Percentiles rank a stretch among this genome's conserved stretches.
These are phyloP conservation scores for Peronospora belbahrii DNA, from an alignment of 352 stramenopile genomes.

Conservation along the genomic window DNA sequence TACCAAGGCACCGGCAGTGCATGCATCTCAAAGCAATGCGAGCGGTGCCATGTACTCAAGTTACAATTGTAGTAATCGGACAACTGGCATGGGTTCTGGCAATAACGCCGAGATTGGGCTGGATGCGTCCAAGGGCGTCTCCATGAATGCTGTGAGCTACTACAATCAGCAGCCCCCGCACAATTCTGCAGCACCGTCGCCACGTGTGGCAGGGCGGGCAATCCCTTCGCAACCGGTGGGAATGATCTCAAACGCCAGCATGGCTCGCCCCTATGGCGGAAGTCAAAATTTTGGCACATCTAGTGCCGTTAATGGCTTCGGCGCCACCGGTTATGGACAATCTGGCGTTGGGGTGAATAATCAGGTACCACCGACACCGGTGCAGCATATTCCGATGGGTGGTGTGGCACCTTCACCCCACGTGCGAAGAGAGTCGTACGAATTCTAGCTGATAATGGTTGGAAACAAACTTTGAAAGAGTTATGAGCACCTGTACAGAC, in stretches of 20 bases:
- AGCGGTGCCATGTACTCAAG: slow-evolving; percentile 25
- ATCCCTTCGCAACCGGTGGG: slow-evolving; percentile 37
- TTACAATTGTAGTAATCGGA: slow-evolving; percentile 19
- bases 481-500: slow-evolving; percentile 15
- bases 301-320: slow-evolving; percentile 3
- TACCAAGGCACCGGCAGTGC: slow-evolving; percentile 24
- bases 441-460: slow-evolving; percentile 25
- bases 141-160: slow-evolving; percentile 38
- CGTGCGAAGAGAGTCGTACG: slow-evolving; percentile 29
- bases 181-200: slow-evolving; percentile 32
- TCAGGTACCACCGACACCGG: slow-evolving; percentile 17
- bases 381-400: slow-evolving; percentile 15
- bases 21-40: slow-evolving; percentile 27
- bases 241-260: slow-evolving; percentile 9
- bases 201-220: slow-evolving; percentile 36
- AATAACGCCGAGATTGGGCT: slow-evolving; percentile 12
- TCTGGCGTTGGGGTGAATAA: background rate
- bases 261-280: slow-evolving; percentile 5
- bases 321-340: slow-evolving; percentile 1
- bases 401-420: slow-evolving; percentile 23
- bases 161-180: slow-evolving; percentile 46
- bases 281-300: slow-evolving; percentile 15
- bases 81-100: slow-evolving; percentile 14
- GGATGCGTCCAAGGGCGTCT: slow-evolving; percentile 19
- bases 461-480: slow-evolving; percentile 2